Conservation (phyloP, 2,329 filamentous ascomycete species). For the Teratosphaeria pseudoeucalypti region DNA sequence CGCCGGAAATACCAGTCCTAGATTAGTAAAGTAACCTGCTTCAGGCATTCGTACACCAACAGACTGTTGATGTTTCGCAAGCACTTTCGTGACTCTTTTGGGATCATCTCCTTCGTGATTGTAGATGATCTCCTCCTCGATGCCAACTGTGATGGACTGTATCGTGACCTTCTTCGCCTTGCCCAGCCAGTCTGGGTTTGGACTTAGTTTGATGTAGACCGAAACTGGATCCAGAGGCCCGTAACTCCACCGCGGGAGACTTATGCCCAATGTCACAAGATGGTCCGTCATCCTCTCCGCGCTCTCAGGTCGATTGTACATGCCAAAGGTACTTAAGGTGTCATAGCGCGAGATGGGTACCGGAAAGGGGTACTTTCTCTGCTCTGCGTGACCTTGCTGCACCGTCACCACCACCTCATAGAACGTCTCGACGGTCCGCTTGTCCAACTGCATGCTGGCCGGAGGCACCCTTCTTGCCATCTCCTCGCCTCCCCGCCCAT, state of each 20-base stretch:
- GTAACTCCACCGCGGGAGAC: slow-evolving; percentile 90
- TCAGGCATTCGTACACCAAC: slow-evolving; percentile 82
- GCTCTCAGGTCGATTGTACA: slow-evolving; percentile 95
- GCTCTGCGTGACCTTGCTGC: slow-evolving; percentile 75
- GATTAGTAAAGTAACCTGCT: slow-evolving; percentile 82
- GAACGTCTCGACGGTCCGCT: slow-evolving; percentile 88
- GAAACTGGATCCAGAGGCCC: slow-evolving; percentile 90
- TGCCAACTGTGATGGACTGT: slow-evolving; percentile 81
- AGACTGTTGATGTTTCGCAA: slow-evolving; percentile 72
- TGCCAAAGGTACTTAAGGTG: slow-evolving; percentile 94
- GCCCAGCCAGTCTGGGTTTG: slow-evolving; percentile 80
- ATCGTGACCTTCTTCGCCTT: slow-evolving; percentile 91
- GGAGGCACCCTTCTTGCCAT: slow-evolving; percentile 82
- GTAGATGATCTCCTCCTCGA: slow-evolving; percentile 97
- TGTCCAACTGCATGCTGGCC: slow-evolving; percentile 79
- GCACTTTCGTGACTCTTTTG: slow-evolving; percentile 74
- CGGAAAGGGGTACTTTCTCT: slow-evolving; percentile 85
- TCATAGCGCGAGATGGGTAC: slow-evolving; percentile 90
- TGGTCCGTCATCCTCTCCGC: slow-evolving; percentile 81
- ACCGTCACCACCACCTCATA: slow-evolving; percentile 96
- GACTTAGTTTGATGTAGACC: slow-evolving; percentile 87
- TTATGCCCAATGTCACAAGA: slow-evolving; percentile 82
- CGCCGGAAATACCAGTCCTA: slow-evolving; percentile 81
- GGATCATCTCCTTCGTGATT: slow-evolving; percentile 96
- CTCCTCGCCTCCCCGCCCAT: slow-evolving; percentile 82